Percentiles rank a stretch among this genome's conserved stretches.
Evolutionary conservation across 345 rosid genomes (phyloP).

Genomic region (Physaria fendleri): DNA sequence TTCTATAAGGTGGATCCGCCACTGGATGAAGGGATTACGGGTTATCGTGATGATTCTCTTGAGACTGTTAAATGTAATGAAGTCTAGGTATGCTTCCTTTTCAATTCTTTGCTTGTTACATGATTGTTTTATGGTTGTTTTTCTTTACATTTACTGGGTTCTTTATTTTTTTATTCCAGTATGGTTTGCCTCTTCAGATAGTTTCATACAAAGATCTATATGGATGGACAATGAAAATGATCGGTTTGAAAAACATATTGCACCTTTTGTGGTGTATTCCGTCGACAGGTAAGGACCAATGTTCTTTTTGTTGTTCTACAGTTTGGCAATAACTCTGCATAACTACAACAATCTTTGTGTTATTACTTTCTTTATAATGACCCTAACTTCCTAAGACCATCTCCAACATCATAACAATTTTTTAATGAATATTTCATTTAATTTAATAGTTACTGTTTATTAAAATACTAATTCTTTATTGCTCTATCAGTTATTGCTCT

Average conservation of each 20-base stretch:
- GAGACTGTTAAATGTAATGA: constrained; percentile 92
- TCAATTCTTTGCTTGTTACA: not conserved
- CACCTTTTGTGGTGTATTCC: constrained; percentile 94
- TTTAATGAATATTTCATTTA: too few species aligned
- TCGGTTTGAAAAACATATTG: constrained; percentile 92
- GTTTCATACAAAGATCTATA: constrained; percentile 94
- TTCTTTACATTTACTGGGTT: not conserved
- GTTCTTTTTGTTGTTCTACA: not conserved
- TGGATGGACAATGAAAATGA: constrained; percentile 97
- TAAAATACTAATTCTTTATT: too few species aligned
- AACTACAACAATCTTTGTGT: not conserved
- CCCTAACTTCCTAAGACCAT: too few species aligned
- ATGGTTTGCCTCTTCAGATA: constrained; percentile 78
- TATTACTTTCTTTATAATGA: too few species aligned
- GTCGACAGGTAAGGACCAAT: constrained; percentile 59
- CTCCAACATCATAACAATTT: too few species aligned
- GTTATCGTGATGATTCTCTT: constrained; percentile 90
- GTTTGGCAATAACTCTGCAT: not conserved
- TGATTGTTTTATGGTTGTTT: not conserved
- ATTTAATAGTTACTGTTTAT: too few species aligned
- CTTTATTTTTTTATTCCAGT: constrained; percentile 32
- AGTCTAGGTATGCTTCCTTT: constrained; percentile 45
- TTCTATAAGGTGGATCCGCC: too few species aligned
- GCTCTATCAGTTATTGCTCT: too few species aligned
- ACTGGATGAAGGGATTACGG: constrained; percentile 93